A percentile compares a stretch with the other conserved stretches of the same genome.
Conservation (phyloP, 495 filamentous ascomycete species). For the Xylaria bambusicola region DNA sequence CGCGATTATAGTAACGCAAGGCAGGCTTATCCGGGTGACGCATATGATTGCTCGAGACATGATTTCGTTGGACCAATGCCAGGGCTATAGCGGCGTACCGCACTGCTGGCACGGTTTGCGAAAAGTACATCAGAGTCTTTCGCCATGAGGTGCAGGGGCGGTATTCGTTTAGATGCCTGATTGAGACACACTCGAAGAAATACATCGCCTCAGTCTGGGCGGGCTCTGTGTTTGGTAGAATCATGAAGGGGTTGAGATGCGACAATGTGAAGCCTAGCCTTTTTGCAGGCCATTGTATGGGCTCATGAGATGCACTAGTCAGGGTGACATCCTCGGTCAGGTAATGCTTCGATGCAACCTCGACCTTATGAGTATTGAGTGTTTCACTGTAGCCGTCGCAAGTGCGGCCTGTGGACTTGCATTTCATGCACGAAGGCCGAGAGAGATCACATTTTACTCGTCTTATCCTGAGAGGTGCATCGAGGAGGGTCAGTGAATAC, state of each 20-base stretch:
- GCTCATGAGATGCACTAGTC: constrained; percentile 9
- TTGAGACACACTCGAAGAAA: constrained; percentile 34
- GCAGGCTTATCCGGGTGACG: constrained; percentile 14
- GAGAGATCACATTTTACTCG: constrained; percentile 26
- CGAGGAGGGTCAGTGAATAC: constrained; percentile 7
- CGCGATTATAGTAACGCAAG: constrained; percentile 22
- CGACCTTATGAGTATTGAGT: background rate
- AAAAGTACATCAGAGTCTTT: constrained; percentile 35
- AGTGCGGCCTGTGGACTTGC: constrained; percentile 25
- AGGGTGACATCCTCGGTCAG: background rate
- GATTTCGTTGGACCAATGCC: constrained; percentile 28
- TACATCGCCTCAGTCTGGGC: constrained; percentile 29
- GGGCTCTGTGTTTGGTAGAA: constrained; percentile 22
- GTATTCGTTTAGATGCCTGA: constrained; percentile 37
- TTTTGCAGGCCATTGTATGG: constrained; percentile 2
- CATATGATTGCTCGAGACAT: too few species aligned
- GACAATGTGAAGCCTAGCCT: background rate
- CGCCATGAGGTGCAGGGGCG: constrained; percentile 31
- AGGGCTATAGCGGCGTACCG: constrained; percentile 36
- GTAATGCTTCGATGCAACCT: constrained; percentile 1
- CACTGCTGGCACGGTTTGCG: constrained; percentile 37
- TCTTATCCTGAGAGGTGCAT: constrained; percentile 18
- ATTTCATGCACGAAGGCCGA: constrained; percentile 23
- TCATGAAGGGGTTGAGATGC: constrained; percentile 17
- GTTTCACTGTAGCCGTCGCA: constrained; percentile 21